These are phyloP conservation scores for Neoboletus magnificus DNA, from an alignment of 768 basidiomycete species.

Conservation along the genomic window DNA sequence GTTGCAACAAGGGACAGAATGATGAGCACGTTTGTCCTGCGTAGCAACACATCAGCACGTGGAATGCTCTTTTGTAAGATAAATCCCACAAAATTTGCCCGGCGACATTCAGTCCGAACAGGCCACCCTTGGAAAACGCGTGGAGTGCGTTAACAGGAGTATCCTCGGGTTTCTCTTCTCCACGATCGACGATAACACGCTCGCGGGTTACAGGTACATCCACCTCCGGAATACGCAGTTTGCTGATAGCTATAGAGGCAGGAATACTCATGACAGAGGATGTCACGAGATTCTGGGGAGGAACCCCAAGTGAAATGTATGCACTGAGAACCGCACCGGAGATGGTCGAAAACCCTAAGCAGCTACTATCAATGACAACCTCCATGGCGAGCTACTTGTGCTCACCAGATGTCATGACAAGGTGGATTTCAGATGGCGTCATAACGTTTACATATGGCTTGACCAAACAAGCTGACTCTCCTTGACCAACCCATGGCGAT, in stretches of 20 bases:
- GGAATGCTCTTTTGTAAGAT: not conserved
- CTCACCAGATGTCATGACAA: constrained; percentile 81
- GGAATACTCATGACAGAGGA: constrained; percentile 95
- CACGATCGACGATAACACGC: constrained; percentile 74
- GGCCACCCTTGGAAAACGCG: constrained; percentile 82
- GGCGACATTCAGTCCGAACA: constrained; percentile 82
- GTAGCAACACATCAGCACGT: constrained; percentile 5
- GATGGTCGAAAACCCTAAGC: constrained; percentile 77
- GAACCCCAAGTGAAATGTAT: constrained; percentile 77
- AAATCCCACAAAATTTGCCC: constrained; percentile 74
- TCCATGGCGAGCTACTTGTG: not conserved
- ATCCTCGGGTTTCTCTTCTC: constrained; percentile 50
- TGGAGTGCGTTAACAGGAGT: constrained; percentile 77
- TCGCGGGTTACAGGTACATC: constrained; percentile 88
- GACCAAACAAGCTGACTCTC: constrained; percentile 85
- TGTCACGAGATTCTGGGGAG: constrained; percentile 76
- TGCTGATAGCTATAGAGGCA: constrained; percentile 89
- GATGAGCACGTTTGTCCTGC: constrained; percentile 78
- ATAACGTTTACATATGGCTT: constrained; percentile 80
- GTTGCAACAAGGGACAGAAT: constrained; percentile 78
- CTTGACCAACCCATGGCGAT: constrained; percentile 92
- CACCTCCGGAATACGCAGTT: constrained; percentile 78
- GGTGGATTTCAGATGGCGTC: constrained; percentile 83
- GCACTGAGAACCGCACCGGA: constrained; percentile 86
- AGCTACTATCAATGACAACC: constrained; percentile 1